Percentiles rank a stretch among this genome's conserved stretches.
These are phyloP conservation scores for Saturnispora diversa DNA, from an alignment of 805 yeast genomes.

Conservation along the genomic window DNA sequence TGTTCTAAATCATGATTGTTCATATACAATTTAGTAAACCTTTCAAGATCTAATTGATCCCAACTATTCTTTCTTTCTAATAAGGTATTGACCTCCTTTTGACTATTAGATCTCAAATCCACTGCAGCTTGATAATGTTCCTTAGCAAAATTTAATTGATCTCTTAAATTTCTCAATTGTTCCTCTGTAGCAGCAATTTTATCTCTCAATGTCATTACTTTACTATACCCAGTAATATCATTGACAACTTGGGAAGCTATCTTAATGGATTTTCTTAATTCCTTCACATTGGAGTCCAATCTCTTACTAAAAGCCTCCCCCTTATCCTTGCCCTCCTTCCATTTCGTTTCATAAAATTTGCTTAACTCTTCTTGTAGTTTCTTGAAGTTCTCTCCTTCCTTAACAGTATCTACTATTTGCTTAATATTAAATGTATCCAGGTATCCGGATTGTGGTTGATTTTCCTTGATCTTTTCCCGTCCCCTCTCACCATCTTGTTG, in stretches of 20 bases:
- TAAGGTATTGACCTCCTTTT: constrained; percentile 78
- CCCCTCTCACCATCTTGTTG: constrained; percentile 6
- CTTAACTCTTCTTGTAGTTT: constrained; percentile 27
- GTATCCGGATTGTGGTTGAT: too few relatives aligned
- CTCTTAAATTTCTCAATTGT: constrained; percentile 41
- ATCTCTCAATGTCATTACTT: constrained; percentile 63
- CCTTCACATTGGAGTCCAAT: constrained; percentile 43
- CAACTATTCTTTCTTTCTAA: constrained; percentile 79
- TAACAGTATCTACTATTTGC: constrained; percentile 22
- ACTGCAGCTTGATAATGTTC: constrained; percentile 51
- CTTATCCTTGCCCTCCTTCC: constrained; percentile 24
- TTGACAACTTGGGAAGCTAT: constrained; percentile 65
- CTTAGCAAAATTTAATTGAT: constrained; percentile 42
- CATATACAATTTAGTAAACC: constrained; percentile 73
- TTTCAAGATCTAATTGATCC: constrained; percentile 70
- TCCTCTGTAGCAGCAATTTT: constrained; percentile 51
- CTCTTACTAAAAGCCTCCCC: constrained; percentile 34
- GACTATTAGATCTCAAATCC: constrained; percentile 56
- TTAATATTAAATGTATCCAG: constrained; percentile 14
- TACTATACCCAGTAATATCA: constrained; percentile 85
- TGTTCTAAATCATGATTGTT: constrained; percentile 71
- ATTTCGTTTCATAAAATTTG: constrained; percentile 22
- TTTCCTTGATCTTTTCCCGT: too few relatives aligned
- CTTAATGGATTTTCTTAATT: constrained; percentile 48
- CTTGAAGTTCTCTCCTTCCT: constrained; percentile 29